These are phyloP conservation scores for Cornus controversa DNA, from an alignment of 148 eudicot species.

Conservation along the genomic window DNA sequence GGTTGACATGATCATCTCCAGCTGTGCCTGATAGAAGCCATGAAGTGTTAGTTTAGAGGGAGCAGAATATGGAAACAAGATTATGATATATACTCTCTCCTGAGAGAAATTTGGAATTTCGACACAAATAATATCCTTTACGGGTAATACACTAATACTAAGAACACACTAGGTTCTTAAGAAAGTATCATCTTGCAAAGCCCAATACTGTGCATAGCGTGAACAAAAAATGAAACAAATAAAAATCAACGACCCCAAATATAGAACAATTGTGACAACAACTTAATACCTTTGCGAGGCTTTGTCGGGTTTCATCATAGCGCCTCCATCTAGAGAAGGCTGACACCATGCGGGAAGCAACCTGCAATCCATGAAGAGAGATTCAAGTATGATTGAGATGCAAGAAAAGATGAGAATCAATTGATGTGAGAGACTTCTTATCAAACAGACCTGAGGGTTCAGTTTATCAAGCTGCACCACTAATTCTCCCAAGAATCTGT, in stretches of 20 bases:
- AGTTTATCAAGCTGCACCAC: conserved; percentile 88
- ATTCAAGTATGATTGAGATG: not conserved
- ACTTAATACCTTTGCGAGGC: conserved; percentile 68
- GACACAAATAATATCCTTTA: not conserved
- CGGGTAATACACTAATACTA: too few relatives aligned
- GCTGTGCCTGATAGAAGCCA: conserved; percentile 60
- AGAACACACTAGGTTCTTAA: too few relatives aligned
- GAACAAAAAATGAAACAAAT: not conserved
- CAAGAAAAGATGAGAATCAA: not conserved
- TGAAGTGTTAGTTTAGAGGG: not conserved
- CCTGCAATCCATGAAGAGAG: conserved; percentile 32
- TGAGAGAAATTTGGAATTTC: too few relatives aligned
- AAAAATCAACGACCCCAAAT: not conserved
- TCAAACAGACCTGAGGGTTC: conserved; percentile 73
- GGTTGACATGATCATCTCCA: conserved; percentile 80
- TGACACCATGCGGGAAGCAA: conserved; percentile 94
- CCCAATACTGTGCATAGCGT: not conserved
- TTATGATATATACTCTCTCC: too few relatives aligned
- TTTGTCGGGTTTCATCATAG: conserved; percentile 80
- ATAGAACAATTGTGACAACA: not conserved
- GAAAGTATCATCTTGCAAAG: not conserved
- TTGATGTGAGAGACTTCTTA: not conserved
- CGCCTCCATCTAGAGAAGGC: conserved; percentile 96
- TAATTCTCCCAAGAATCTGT: conserved; percentile 82
- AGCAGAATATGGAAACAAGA: not conserved